Conservation (phyloP, 176 grass and related monocot species). For the Saccharum spontaneum region DNA sequence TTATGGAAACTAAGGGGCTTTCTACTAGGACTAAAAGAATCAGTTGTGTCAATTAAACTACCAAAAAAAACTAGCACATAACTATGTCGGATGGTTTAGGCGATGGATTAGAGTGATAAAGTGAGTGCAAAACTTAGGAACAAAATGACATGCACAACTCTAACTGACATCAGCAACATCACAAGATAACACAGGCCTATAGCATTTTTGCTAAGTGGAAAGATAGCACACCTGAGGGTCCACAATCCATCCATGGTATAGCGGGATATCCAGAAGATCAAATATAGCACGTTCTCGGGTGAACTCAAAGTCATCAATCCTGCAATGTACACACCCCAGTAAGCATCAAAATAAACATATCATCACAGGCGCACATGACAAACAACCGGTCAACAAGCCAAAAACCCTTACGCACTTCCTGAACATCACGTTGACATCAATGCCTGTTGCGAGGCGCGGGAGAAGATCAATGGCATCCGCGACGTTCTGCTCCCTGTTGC, state of each 20-base stretch:
- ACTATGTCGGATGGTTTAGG: conserved; percentile 11
- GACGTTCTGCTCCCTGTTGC: conserved; percentile 82
- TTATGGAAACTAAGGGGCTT: not conserved
- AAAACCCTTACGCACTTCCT: conserved; percentile 58
- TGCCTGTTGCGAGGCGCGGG: conserved; percentile 69
- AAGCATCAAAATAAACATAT: conserved; percentile 17
- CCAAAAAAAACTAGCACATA: not conserved
- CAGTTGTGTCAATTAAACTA: not conserved
- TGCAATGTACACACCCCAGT: conserved; percentile 24
- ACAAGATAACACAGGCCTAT: not conserved
- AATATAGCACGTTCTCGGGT: conserved; percentile 93
- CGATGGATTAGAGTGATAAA: not conserved
- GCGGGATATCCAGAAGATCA: conserved; percentile 91
- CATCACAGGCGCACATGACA: not conserved
- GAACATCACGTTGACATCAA: conserved; percentile 94
- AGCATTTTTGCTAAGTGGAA: not conserved
- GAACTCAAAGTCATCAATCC: conserved; percentile 98
- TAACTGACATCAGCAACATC: not conserved
- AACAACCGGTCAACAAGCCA: conserved; percentile 4
- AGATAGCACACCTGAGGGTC: conserved; percentile 75
- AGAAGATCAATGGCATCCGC: conserved; percentile 84
- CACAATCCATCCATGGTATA: conserved; percentile 97
- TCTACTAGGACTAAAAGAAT: not conserved
- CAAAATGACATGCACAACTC: not conserved
- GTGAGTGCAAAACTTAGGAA: not conserved